Percentiles rank a stretch among this genome's conserved stretches.
Evolutionary conservation across 768 basidiomycete species (phyloP).

Genomic region (Cystofilobasidium ferigula): DNA sequence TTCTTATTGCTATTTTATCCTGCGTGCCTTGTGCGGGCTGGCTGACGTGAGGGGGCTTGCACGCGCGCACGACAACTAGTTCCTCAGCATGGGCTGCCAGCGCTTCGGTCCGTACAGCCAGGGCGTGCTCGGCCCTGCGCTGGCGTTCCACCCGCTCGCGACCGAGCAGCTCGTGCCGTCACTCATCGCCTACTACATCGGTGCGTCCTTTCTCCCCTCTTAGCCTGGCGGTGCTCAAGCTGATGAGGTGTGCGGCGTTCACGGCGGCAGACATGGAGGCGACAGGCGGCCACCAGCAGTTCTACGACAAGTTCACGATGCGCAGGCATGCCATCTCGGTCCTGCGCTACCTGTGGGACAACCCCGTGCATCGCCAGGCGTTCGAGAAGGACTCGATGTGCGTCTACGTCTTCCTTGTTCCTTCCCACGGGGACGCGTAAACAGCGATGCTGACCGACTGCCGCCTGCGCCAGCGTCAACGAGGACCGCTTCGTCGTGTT

Average conservation of each 20-base stretch:
- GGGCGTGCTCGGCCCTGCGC: constrained; percentile 59
- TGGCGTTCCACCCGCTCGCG: constrained; percentile 75
- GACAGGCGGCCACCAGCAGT: constrained; percentile 94
- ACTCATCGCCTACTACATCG: constrained; percentile 87
- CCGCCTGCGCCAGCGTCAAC: constrained; percentile 46
- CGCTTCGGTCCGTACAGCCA: constrained; percentile 36
- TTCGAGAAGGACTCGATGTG: constrained; percentile 69
- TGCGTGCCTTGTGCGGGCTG: too few species aligned
- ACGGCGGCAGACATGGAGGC: constrained; percentile 72
- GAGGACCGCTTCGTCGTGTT: constrained; percentile 91
- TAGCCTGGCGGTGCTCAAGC: not conserved
- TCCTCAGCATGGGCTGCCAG: constrained; percentile 35
- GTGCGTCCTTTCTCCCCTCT: constrained; percentile 41
- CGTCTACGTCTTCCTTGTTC: constrained; percentile 30
- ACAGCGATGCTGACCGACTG: not conserved
- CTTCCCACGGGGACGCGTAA: not conserved
- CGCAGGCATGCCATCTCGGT: constrained; percentile 17
- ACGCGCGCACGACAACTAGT: too few species aligned
- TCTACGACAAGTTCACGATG: constrained; percentile 67
- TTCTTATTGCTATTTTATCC: not conserved
- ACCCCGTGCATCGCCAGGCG: constrained; percentile 74
- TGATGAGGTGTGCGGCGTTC: not conserved
- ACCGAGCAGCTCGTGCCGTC: constrained; percentile 80
- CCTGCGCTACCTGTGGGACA: constrained; percentile 64
- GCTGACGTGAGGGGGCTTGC: too few species aligned